Conservation (phyloP, 106 monocot genomes). For the Acorus calamus region DNA sequence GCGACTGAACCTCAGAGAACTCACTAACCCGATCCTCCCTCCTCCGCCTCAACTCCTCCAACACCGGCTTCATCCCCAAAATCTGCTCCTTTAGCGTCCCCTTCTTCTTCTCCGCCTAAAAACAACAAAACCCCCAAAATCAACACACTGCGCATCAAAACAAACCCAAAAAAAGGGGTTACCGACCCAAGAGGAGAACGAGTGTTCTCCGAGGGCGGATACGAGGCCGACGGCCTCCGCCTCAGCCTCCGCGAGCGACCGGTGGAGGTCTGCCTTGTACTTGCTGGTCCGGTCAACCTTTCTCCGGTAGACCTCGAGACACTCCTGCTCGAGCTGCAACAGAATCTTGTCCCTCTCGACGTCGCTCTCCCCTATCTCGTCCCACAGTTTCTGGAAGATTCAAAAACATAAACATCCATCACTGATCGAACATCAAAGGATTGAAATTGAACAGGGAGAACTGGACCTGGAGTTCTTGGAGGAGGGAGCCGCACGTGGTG, state of each 20-base stretch:
- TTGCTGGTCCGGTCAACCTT: slow-evolving; percentile 75
- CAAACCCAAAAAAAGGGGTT: neutral
- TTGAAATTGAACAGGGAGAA: neutral
- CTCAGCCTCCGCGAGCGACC: slow-evolving; percentile 48
- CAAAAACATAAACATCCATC: neutral
- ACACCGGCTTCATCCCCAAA: slow-evolving; percentile 33
- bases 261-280: slow-evolving; percentile 54
- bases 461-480: slow-evolving; percentile 59
- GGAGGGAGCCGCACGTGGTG: slow-evolving; percentile 56
- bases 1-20: slow-evolving; percentile 49
- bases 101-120: slow-evolving; percentile 40
- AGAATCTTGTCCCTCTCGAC: slow-evolving; percentile 68
- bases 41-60: slow-evolving; percentile 48
- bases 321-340: slow-evolving; percentile 74
- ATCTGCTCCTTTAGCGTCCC: slow-evolving; percentile 68
- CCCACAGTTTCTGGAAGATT: slow-evolving; percentile 56
- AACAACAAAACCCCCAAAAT: slow-evolving; percentile 3
- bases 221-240: slow-evolving; percentile 48
- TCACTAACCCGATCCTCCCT: slow-evolving; percentile 54
- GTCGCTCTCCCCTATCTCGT: slow-evolving; percentile 81
- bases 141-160: neutral
- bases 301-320: slow-evolving; percentile 63
- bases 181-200: slow-evolving; percentile 35
- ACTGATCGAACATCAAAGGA: neutral
- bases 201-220: slow-evolving; percentile 53